Evolutionary conservation across 1,284 basidiomycete genomes (phyloP).

Genomic region (Fomitiporia mediterranea): DNA sequence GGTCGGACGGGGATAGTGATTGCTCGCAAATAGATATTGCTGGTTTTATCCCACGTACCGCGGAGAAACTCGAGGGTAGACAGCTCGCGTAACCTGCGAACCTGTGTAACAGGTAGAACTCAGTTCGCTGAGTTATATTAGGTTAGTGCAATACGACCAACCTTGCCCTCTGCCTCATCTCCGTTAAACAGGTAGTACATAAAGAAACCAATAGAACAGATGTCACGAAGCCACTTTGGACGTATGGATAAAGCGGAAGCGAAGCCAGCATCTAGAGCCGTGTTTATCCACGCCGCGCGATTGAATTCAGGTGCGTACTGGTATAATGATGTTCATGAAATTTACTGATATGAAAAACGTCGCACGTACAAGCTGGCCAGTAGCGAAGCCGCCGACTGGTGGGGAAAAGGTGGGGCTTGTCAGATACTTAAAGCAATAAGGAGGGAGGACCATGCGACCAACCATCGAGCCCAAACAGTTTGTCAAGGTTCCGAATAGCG

Average conservation of each 20-base stretch:
- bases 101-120: conserved; percentile 39
- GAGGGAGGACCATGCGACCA: conserved; percentile 30
- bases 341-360: conserved; percentile 16
- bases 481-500: conserved; percentile 82
- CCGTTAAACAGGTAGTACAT: conserved; percentile 93
- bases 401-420: background rate
- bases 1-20: conserved; percentile 56
- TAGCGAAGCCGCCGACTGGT: conserved; percentile 20
- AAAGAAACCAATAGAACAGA: conserved; percentile 81
- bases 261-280: conserved; percentile 95
- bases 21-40: conserved; percentile 85
- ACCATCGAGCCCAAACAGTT: conserved; percentile 81
- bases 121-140: too few species aligned
- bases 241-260: conserved; percentile 91
- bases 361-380: conserved; percentile 65
- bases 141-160: conserved; percentile 1
- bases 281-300: conserved; percentile 94
- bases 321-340: background rate
- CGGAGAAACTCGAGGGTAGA: conserved; percentile 96
- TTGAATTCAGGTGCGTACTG: conserved; percentile 93
- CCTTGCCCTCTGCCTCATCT: conserved; percentile 92
- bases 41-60: conserved; percentile 94
- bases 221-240: conserved; percentile 89
- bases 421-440: background rate
- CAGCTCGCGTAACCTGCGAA: conserved; percentile 85